phyloP scores from a whole-genome alignment of 257 asterid genomes.

The Knoxia roxburghii region DNA sequence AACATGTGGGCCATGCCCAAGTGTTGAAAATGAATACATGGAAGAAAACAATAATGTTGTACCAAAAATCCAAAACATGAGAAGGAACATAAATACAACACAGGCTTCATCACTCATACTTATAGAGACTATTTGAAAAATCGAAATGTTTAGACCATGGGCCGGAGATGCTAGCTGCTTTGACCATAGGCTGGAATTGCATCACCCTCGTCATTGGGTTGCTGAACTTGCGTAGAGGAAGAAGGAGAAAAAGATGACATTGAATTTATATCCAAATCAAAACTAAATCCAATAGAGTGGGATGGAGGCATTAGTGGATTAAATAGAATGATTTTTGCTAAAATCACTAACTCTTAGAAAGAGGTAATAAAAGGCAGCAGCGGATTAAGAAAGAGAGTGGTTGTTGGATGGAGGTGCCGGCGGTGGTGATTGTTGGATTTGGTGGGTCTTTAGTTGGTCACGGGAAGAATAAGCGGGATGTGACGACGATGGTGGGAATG shows the following conservation, averaged over 20 bases:
- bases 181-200: neutral
- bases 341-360: no score
- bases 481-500: no score
- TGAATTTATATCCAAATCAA: no score
- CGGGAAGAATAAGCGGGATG: no score
- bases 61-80: conserved; percentile 23
- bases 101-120: conserved; percentile 18
- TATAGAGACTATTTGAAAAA: conserved; percentile 3
- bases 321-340: no score
- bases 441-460: no score
- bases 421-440: no score
- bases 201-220: conserved; percentile 3
- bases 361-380: no score
- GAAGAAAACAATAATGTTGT: neutral
- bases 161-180: neutral
- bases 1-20: neutral
- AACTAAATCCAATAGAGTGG: no score
- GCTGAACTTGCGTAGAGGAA: conserved; percentile 4
- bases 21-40: neutral
- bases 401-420: no score
- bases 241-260: conserved; percentile 3
- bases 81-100: conserved; percentile 10
- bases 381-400: no score
- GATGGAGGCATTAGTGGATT: no score
- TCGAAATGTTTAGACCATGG: conserved; percentile 6